These are phyloP conservation scores for Fusarium sp. DNA, from an alignment of 2,329 filamentous ascomycete species.

Conservation along the genomic window DNA sequence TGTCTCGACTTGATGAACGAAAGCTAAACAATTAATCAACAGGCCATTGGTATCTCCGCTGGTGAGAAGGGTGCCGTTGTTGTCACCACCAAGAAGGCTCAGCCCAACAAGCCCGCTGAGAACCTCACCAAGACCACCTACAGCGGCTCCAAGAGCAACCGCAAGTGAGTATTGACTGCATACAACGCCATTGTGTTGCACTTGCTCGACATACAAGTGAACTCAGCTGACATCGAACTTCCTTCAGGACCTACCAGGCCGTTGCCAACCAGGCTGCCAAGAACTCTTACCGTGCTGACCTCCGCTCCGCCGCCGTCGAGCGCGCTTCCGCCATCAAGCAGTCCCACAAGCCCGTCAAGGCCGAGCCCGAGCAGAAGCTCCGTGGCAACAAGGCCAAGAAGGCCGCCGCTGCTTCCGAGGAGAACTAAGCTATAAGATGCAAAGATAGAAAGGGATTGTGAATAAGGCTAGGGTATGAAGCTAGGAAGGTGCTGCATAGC, in stretches of 20 bases:
- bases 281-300: conserved; percentile 84
- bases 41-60: conserved; percentile 85
- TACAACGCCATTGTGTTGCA: neutral
- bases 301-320: conserved; percentile 81
- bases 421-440: conserved; percentile 46
- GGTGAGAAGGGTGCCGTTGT: conserved; percentile 82
- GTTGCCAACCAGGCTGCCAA: conserved; percentile 86
- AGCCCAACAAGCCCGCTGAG: conserved; percentile 77
- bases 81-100: conserved; percentile 86
- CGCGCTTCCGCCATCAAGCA: conserved; percentile 87
- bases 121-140: conserved; percentile 73
- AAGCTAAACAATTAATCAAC: conserved; percentile 42
- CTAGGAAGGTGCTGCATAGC: conserved; percentile 38
- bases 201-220: neutral
- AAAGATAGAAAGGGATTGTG: conserved; percentile 34
- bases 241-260: conserved; percentile 82
- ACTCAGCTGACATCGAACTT: conserved; percentile 32
- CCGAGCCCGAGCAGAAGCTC: conserved; percentile 76
- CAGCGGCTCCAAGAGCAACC: conserved; percentile 76
- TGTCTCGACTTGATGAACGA: conserved; percentile 23
- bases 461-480: conserved; percentile 35
- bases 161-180: conserved; percentile 64
- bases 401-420: conserved; percentile 64
- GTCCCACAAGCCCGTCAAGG: conserved; percentile 83
- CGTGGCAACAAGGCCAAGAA: conserved; percentile 84